Evolutionary conservation across 495 filamentous ascomycete species (phyloP), one percentile per base, ranked within the genome.

Genomic region (Annulohypoxylon bovei): DNA sequence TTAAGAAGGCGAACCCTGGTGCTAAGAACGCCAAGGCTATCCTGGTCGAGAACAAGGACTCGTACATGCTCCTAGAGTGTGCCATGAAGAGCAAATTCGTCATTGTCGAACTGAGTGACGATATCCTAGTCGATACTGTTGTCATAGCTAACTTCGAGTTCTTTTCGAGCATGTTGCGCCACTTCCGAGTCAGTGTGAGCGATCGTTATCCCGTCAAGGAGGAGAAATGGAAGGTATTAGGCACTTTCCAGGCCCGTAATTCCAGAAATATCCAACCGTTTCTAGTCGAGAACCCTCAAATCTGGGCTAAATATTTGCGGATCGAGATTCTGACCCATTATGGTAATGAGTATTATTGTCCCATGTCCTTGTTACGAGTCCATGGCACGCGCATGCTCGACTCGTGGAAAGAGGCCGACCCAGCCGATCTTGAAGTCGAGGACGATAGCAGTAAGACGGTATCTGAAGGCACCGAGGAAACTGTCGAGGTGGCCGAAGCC

Each of bases 301-400:
- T 98, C 47, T 99, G 95, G 91, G 94, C 95, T 59, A 88, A 94
- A 62, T 99, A 98, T 79, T 76, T 99, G 25, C 87, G 92, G 33
- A 87, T 98, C 66, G 95, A 99, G 79, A 93, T 98, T 68, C 80
- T 99, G 64, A 93, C 86, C 5, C 95, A 99, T 76, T 98, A 95
- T 80, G 95, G 95, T 11, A 93, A 93, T 74, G 95, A 99, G 76
- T 98, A 92, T 76, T 99, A 95, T 80, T 99, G 95, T 68, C 95
- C 95, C 2, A 79, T 99, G 35, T 97, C 93, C 72, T 80, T 99
- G 18, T 83, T 99, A 32, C 88, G 95, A 49, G 91, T 98, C 9
- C 95, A 99, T 80, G 95, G 95, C 12, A 97, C 93, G 27, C 93
- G 95, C 7, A 98, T 98, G 95, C 87, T 99, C 80, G 94, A 99